Percentiles rank a stretch among this genome's conserved stretches.
These are phyloP conservation scores for Stagonosporopsis cucurbitacearum DNA, from an alignment of 2,329 filamentous ascomycete species.

Conservation along the genomic window DNA sequence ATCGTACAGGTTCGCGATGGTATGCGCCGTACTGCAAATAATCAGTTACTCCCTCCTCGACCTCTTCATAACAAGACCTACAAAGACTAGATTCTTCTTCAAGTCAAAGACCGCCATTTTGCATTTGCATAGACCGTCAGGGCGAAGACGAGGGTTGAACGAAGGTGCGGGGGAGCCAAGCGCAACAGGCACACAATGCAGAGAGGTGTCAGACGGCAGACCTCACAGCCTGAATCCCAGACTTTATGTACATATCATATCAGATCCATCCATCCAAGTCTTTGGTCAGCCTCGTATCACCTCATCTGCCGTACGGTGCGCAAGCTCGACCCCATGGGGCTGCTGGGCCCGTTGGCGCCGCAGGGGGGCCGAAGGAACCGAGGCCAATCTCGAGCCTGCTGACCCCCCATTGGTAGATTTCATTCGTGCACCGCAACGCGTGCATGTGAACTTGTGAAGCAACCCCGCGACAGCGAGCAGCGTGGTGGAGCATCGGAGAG, in stretches of 20 bases:
- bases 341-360: conserved; percentile 3
- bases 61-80: conserved; percentile 7
- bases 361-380: conserved; percentile 9
- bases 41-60: not conserved
- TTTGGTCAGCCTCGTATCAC: conserved; percentile 1
- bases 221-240: not conserved
- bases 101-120: conserved; percentile 41
- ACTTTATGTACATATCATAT: conserved; percentile 2
- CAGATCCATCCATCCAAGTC: not conserved
- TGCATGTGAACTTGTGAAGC: conserved; percentile 14
- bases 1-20: conserved; percentile 71
- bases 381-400: conserved; percentile 2
- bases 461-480: not conserved
- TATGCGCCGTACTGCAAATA: conserved; percentile 76
- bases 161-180: conserved; percentile 1
- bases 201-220: not conserved
- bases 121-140: not conserved
- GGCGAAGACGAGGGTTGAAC: not conserved
- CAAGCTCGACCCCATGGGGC: conserved; percentile 9
- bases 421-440: not conserved
- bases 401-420: conserved; percentile 6
- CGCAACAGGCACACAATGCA: not conserved
- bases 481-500: not conserved
- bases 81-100: conserved; percentile 45
- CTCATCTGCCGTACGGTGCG: conserved; percentile 2